These are phyloP conservation scores for Platismatia glauca DNA, from an alignment of 495 filamentous ascomycete species.

Conservation along the genomic window DNA sequence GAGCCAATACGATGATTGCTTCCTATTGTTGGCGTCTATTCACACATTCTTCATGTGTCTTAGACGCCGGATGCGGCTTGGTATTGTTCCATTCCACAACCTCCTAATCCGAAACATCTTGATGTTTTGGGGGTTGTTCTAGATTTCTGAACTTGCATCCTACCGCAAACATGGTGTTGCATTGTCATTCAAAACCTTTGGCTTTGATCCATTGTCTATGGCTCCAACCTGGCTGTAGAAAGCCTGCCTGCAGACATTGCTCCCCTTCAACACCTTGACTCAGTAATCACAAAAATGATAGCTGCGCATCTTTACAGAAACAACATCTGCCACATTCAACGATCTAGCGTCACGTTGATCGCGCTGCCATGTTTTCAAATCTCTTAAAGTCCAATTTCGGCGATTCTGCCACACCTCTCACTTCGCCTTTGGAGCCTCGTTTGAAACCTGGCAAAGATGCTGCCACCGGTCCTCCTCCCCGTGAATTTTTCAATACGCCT, in stretches of 20 bases:
- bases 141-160: neutral
- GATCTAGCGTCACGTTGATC: neutral
- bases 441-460: conserved; percentile 1
- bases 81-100: neutral
- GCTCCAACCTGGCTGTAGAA: neutral
- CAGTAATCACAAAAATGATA: neutral
- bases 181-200: neutral
- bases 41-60: neutral
- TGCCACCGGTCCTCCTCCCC: neutral
- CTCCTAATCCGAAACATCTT: neutral
- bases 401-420: neutral
- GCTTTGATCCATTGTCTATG: neutral
- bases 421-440: neutral
- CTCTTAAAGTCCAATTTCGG: conserved; percentile 1
- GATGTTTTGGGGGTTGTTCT: too few relatives aligned
- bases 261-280: neutral
- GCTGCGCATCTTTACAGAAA: neutral
- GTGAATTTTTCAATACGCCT: neutral
- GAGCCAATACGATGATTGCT: too few relatives aligned
- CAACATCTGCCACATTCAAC: neutral
- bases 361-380: neutral
- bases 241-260: neutral
- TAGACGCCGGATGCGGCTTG: neutral
- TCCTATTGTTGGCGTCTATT: too few relatives aligned
- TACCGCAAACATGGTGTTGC: neutral